A percentile compares a stretch with the other conserved stretches of the same genome.
These are phyloP conservation scores for Davidsoniella neocaledoniae DNA, from an alignment of 2,329 filamentous ascomycete genomes.

Conservation along the genomic window DNA sequence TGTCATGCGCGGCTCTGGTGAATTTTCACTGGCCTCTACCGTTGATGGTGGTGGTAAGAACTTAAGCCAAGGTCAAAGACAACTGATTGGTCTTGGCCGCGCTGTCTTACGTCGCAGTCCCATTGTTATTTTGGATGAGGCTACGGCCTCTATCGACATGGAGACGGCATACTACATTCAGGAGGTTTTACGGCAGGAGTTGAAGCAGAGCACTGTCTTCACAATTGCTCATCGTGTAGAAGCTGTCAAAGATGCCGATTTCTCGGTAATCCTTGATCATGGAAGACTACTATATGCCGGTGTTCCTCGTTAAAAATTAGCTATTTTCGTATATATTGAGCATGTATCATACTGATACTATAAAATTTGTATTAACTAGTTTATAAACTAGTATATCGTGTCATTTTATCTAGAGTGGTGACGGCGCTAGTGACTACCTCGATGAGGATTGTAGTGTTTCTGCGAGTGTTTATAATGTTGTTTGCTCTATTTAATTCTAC, in stretches of 20 bases:
- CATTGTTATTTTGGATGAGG: conserved; percentile 47
- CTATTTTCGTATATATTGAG: too few relatives aligned
- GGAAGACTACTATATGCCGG: conserved; percentile 31
- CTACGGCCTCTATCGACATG: conserved; percentile 45
- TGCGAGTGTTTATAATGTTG: too few relatives aligned
- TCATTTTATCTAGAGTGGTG: too few relatives aligned
- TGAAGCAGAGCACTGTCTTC: conserved; percentile 41
- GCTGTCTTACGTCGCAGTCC: conserved; percentile 43
- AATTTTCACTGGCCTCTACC: conserved; percentile 30
- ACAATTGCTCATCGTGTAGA: conserved; percentile 50
- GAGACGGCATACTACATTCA: conserved; percentile 42
- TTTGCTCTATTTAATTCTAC: too few relatives aligned
- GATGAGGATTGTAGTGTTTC: too few relatives aligned
- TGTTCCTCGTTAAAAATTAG: too few relatives aligned
- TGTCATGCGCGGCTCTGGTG: conserved; percentile 22
- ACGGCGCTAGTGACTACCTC: too few relatives aligned
- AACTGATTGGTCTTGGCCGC: conserved; percentile 42
- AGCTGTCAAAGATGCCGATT: conserved; percentile 42
- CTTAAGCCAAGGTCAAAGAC: conserved; percentile 44
- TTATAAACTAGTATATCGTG: too few relatives aligned
- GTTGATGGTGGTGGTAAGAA: conserved; percentile 45
- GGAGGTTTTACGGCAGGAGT: conserved; percentile 36
- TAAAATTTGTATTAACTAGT: too few relatives aligned
- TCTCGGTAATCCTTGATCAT: conserved; percentile 34
- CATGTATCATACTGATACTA: too few relatives aligned